Percentiles rank a stretch among this genome's conserved stretches.
Evolutionary conservation across 345 rosid genomes (phyloP).

Genomic region (Dovyalis caffra): DNA sequence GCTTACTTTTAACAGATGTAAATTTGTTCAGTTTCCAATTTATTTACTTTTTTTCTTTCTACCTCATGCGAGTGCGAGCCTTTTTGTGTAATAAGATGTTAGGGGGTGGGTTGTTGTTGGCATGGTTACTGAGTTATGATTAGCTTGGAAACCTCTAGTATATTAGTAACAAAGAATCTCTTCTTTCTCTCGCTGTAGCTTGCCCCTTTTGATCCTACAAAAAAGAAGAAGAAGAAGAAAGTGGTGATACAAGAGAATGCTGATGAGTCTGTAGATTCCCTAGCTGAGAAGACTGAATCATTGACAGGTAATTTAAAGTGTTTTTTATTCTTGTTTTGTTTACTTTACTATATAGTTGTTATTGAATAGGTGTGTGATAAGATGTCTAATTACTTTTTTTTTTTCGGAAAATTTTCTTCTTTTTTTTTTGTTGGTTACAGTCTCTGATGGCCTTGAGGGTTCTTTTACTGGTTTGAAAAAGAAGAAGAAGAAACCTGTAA

Average conservation of each 20-base stretch:
- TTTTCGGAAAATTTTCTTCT: not conserved
- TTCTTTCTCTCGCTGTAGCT: constrained; percentile 41
- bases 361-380: not conserved
- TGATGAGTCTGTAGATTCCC: constrained; percentile 62
- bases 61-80: too few relatives aligned
- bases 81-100: too few relatives aligned
- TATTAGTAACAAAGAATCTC: too few relatives aligned
- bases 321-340: not conserved
- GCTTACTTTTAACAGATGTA: too few relatives aligned
- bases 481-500: constrained; percentile 94
- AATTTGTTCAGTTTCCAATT: too few relatives aligned
- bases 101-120: too few relatives aligned
- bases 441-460: constrained; percentile 72
- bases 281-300: constrained; percentile 69
- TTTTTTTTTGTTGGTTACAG: constrained; percentile 35
- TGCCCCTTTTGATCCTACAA: constrained; percentile 84
- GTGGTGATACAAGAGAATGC: constrained; percentile 55
- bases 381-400: not conserved
- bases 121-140: too few relatives aligned
- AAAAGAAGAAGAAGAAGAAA: constrained; percentile 98
- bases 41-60: too few relatives aligned
- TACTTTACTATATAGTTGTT: not conserved
- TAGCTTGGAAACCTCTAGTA: too few relatives aligned
- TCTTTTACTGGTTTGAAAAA: constrained; percentile 80
- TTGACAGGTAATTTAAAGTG: constrained; percentile 46